Conservation (phyloP, 1,284 basidiomycete species). For the Takashimella koratensis region DNA sequence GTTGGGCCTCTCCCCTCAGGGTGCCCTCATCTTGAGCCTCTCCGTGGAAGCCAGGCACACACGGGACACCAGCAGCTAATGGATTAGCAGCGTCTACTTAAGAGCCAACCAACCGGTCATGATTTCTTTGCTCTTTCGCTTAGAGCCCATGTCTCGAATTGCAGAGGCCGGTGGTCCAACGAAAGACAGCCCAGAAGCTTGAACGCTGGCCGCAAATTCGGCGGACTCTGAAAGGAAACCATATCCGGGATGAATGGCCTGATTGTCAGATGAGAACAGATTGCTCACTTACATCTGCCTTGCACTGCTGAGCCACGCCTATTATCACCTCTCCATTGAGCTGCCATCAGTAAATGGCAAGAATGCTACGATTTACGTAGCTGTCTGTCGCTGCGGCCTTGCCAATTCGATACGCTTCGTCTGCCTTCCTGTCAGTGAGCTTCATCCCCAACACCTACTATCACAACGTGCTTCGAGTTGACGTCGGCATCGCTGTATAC, state of each 20-base stretch:
- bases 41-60: conserved; percentile 67
- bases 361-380: conserved; percentile 60
- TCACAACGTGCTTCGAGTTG: conserved; percentile 69
- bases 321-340: conserved; percentile 85
- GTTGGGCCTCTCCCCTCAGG: conserved; percentile 49
- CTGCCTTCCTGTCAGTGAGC: conserved; percentile 59
- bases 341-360: conserved; percentile 48
- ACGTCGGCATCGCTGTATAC: conserved; percentile 86
- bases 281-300: conserved; percentile 67
- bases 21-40: conserved; percentile 56
- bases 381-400: conserved; percentile 82
- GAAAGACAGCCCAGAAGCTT: conserved; percentile 57
- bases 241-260: conserved; percentile 61
- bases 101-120: conserved; percentile 63
- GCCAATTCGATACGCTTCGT: conserved; percentile 91
- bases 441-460: conserved; percentile 25
- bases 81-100: conserved; percentile 35
- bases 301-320: conserved; percentile 69
- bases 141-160: conserved; percentile 62
- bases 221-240: conserved; percentile 79
- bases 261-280: too few species aligned
- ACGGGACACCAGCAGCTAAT: conserved; percentile 82
- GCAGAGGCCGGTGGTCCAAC: conserved; percentile 61
- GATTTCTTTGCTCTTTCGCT: conserved; percentile 66
- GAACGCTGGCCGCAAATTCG: conserved; percentile 57